Evolutionary conservation across 1,284 basidiomycete genomes (phyloP).

Genomic region (Sutorius eximius): DNA sequence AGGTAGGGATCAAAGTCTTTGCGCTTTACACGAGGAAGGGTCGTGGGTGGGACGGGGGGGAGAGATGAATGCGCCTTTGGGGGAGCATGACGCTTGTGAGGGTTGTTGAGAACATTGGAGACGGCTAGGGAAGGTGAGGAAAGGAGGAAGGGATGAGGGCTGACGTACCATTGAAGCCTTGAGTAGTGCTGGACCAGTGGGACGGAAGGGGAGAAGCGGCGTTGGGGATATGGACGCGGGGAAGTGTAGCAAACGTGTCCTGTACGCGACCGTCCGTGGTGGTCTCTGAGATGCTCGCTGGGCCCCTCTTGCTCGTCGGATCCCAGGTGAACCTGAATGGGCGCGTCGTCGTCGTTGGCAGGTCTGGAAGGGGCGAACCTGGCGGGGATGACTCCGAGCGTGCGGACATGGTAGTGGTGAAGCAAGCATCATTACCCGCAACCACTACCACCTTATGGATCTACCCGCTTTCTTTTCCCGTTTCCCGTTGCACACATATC

Average conservation of each 20-base stretch:
- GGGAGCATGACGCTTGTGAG: conserved; percentile 80
- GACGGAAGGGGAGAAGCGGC: conserved; percentile 47
- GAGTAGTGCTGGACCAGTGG: conserved; percentile 75
- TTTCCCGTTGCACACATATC: conserved; percentile 52
- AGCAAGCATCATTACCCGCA: neutral
- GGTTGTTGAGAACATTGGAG: conserved; percentile 81
- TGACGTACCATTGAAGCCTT: conserved; percentile 73
- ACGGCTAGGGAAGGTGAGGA: conserved; percentile 46
- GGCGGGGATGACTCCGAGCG: conserved; percentile 37
- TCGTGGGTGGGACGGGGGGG: conserved; percentile 68
- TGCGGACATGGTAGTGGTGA: conserved; percentile 29
- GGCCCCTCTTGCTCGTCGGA: conserved; percentile 51
- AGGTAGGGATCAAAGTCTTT: conserved; percentile 88
- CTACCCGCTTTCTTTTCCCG: conserved; percentile 43
- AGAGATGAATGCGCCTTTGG: conserved; percentile 81
- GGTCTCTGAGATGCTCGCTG: conserved; percentile 66
- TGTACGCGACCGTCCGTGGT: conserved; percentile 52
- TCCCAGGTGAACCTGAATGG: conserved; percentile 73
- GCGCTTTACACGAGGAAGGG: conserved; percentile 75
- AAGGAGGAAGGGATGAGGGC: neutral
- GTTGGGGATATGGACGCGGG: conserved; percentile 44
- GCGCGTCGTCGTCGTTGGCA: conserved; percentile 40
- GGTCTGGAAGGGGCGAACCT: conserved; percentile 46
- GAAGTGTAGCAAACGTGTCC: conserved; percentile 50
- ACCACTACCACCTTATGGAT: conserved; percentile 1